phyloP scores from a whole-genome alignment of 306 rosid genomes.

The Dalbergia oliveri region DNA sequence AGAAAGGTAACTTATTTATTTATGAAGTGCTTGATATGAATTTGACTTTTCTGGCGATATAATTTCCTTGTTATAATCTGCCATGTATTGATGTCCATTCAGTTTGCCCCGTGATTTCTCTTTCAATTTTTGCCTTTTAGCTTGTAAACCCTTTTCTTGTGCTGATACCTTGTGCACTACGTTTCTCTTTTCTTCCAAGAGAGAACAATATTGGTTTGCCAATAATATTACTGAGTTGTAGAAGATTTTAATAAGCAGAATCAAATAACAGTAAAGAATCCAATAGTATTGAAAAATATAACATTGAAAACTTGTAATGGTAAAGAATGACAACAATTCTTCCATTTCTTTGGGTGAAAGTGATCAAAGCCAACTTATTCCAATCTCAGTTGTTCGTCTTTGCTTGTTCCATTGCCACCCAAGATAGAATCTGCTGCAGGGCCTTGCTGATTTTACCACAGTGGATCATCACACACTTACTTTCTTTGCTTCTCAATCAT shows the following conservation, averaged over 20 bases:
- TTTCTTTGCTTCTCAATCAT: slow-evolving; percentile 70
- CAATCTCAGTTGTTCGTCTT: slow-evolving; percentile 32
- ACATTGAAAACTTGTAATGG: slow-evolving; percentile 20
- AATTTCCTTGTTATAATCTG: background rate
- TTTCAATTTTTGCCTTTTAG: background rate
- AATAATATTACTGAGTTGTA: background rate
- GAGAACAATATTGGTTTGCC: slow-evolving; percentile 9
- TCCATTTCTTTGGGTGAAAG: background rate
- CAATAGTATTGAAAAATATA: slow-evolving; percentile 21
- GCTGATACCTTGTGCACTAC: background rate
- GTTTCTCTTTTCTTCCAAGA: background rate
- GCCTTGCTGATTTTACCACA: background rate
- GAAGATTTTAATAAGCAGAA: slow-evolving; percentile 29
- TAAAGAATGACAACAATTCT: slow-evolving; percentile 33
- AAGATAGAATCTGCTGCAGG: slow-evolving; percentile 6
- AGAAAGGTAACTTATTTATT: slow-evolving; percentile 5
- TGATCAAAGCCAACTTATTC: slow-evolving; percentile 41
- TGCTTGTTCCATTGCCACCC: background rate
- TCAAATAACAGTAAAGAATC: slow-evolving; percentile 27
- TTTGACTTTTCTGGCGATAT: slow-evolving; percentile 15
- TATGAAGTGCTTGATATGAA: slow-evolving; percentile 4
- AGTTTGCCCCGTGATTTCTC: background rate
- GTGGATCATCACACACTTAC: slow-evolving; percentile 33
- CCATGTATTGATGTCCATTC: background rate
- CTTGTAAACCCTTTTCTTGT: slow-evolving; percentile 5